Percentiles rank a stretch among this genome's conserved stretches.
Evolutionary conservation across 2,329 filamentous ascomycete species (phyloP).

Genomic region (Zymoseptoria brevis): DNA sequence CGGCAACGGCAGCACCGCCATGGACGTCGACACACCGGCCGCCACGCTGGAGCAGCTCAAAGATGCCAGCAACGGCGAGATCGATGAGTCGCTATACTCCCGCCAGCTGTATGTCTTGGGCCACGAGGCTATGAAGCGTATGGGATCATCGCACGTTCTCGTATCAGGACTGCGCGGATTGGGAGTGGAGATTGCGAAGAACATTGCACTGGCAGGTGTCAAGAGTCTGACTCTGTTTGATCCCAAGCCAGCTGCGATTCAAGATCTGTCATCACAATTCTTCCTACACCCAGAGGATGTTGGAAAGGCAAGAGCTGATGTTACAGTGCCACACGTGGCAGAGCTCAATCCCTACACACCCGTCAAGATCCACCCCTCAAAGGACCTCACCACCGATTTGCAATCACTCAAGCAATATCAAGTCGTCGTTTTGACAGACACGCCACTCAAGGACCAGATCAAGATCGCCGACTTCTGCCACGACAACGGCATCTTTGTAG

Average conservation of each 20-base stretch:
- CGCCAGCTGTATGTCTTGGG: slow-evolving; percentile 64
- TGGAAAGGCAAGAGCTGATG: slow-evolving; percentile 80
- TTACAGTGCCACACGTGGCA: slow-evolving; percentile 80
- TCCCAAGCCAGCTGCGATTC: slow-evolving; percentile 70
- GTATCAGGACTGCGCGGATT: slow-evolving; percentile 87
- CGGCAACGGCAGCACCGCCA: slow-evolving; percentile 34
- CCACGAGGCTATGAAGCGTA: slow-evolving; percentile 91
- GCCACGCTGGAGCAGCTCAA: slow-evolving; percentile 54
- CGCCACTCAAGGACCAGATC: slow-evolving; percentile 71
- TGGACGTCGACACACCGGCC: slow-evolving; percentile 55
- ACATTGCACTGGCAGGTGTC: slow-evolving; percentile 93
- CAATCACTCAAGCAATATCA: slow-evolving; percentile 84
- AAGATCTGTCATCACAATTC: slow-evolving; percentile 94
- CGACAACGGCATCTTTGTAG: slow-evolving; percentile 81
- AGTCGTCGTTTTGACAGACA: slow-evolving; percentile 82
- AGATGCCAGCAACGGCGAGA: slow-evolving; percentile 47
- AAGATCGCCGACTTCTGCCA: slow-evolving; percentile 89
- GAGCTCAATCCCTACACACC: slow-evolving; percentile 97
- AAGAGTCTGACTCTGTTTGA: slow-evolving; percentile 95
- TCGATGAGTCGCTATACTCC: slow-evolving; percentile 61
- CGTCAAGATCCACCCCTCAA: slow-evolving; percentile 60
- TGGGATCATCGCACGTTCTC: slow-evolving; percentile 92
- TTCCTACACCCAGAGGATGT: slow-evolving; percentile 85
- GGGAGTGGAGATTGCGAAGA: slow-evolving; percentile 97
- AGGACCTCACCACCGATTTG: slow-evolving; percentile 65